Conservation (phyloP, 2,329 filamentous ascomycete species). For the Calcarisporium arbuscula region DNA sequence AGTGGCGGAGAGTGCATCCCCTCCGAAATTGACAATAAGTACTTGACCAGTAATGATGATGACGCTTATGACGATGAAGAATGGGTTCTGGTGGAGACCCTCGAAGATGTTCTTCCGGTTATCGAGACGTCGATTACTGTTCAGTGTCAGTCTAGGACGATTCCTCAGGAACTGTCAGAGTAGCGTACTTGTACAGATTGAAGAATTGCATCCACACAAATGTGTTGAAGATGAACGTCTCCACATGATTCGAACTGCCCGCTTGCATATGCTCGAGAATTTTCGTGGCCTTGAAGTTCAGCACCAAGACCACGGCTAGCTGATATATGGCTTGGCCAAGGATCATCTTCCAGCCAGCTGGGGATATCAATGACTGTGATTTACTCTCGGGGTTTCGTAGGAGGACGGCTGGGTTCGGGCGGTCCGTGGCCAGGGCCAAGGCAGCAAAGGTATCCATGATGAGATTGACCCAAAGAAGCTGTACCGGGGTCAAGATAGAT, state of each 20-base stretch:
- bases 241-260: conserved; percentile 30
- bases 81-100: conserved; percentile 59
- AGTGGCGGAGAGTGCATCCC: conserved; percentile 50
- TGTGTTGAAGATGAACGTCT: conserved; percentile 62
- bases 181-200: conserved; percentile 58
- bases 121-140: conserved; percentile 53
- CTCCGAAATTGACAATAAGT: conserved; percentile 67
- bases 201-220: conserved; percentile 71
- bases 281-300: conserved; percentile 51
- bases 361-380: conserved; percentile 65
- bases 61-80: conserved; percentile 62
- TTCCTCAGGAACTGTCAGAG: too few relatives aligned
- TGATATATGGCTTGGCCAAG: conserved; percentile 56
- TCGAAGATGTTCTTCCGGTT: conserved; percentile 73
- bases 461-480: conserved; percentile 63
- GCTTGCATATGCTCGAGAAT: conserved; percentile 40
- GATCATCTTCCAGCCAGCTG: conserved; percentile 60
- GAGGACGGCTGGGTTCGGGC: conserved; percentile 50
- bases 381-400: conserved; percentile 51
- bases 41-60: conserved; percentile 68
- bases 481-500: conserved; percentile 59
- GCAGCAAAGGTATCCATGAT: conserved; percentile 67
- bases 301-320: conserved; percentile 47
- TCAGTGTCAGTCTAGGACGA: background rate
- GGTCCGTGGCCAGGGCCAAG: conserved; percentile 58